Conservation (phyloP, 1,284 basidiomycete genomes). For the Volvariella volvacea region DNA sequence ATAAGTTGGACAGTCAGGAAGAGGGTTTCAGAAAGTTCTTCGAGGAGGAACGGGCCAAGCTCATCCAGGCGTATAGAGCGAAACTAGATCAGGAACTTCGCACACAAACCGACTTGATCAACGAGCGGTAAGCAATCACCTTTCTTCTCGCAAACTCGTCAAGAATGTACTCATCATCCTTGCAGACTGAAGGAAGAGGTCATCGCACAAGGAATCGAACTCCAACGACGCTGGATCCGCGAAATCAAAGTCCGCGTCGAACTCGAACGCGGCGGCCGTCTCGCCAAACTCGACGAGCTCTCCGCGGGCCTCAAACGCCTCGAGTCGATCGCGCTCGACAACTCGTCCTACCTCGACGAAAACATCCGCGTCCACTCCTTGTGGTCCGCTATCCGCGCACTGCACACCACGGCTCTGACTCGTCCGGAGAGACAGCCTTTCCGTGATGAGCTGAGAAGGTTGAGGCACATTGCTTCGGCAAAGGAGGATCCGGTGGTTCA, state of each 20-base stretch:
- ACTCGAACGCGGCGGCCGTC: slow-evolving; percentile 91
- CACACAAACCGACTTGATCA: slow-evolving; percentile 89
- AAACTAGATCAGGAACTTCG: slow-evolving; percentile 85
- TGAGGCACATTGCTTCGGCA: slow-evolving; percentile 69
- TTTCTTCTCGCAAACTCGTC: neutral
- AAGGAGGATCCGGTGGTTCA: slow-evolving; percentile 64
- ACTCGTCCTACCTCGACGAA: slow-evolving; percentile 84
- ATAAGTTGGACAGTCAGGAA: slow-evolving; percentile 83
- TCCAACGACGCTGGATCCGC: slow-evolving; percentile 94
- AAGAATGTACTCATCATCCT: slow-evolving; percentile 6
- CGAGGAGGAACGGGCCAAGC: slow-evolving; percentile 71
- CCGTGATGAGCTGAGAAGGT: slow-evolving; percentile 82
- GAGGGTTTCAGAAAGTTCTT: slow-evolving; percentile 82
- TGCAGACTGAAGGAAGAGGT: slow-evolving; percentile 89
- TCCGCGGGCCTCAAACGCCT: slow-evolving; percentile 87
- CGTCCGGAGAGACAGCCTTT: slow-evolving; percentile 70
- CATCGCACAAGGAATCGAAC: slow-evolving; percentile 93
- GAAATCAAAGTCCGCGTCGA: slow-evolving; percentile 96
- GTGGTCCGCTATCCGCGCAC: slow-evolving; percentile 69
- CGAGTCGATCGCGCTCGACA: slow-evolving; percentile 87
- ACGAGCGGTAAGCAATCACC: slow-evolving; percentile 64
- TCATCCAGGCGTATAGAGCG: slow-evolving; percentile 78
- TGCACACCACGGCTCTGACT: slow-evolving; percentile 50
- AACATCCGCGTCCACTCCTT: slow-evolving; percentile 83
- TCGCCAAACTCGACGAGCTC: slow-evolving; percentile 92